Base-by-base conservation (phyloP, 306 rosid species). In the Vigna mungo region DNA sequence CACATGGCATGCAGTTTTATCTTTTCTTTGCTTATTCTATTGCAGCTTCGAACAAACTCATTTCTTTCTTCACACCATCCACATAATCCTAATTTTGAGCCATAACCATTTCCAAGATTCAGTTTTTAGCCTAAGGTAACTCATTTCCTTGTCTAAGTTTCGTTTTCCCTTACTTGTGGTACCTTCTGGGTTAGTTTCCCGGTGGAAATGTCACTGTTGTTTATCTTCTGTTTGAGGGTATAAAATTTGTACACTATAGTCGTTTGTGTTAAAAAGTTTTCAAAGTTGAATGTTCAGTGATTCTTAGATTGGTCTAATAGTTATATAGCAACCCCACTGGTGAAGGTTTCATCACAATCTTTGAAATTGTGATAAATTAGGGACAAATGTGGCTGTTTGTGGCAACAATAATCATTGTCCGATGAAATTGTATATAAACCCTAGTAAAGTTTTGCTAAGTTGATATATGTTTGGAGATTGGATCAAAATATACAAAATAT, bases 101-200 rank as follows among this genome's bases (percentile, higher is more conserved):
- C 27, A 21, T 15, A 44, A 9, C 63, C 55, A 46, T n/a, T 67
- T 34, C 20, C 65, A 74, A 66, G 21, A 72, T 68, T 81, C 58
- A 41, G 68, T 0, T 3, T 70, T 60, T 52, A 41, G 21, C 7
- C 71, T 14, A 25, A 74, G 83, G 86, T 83, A 47, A 37, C n/a
- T 4, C 39, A 15, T 60, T 76, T 70, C 20, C 68, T 16, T 44
- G 23, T n/a, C 51, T 48, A 15, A 49, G 67, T 56, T 72, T 56
- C 46, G 61, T 43, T 78, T 58, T 60, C 61, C 32, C 2, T 36
- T 7, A 60, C 9, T 27, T 6, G 20, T 46, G 9, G 21, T 27
- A 37, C 32, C 46, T 76, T 82, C 46, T 23, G 51, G 51, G 63
- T 54, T 64, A 12, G 23, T 32, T 34, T 62, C 13, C 9, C 16